Base-by-base conservation (phyloP, 495 filamentous ascomycete genomes). In the Podospora didyma region DNA sequence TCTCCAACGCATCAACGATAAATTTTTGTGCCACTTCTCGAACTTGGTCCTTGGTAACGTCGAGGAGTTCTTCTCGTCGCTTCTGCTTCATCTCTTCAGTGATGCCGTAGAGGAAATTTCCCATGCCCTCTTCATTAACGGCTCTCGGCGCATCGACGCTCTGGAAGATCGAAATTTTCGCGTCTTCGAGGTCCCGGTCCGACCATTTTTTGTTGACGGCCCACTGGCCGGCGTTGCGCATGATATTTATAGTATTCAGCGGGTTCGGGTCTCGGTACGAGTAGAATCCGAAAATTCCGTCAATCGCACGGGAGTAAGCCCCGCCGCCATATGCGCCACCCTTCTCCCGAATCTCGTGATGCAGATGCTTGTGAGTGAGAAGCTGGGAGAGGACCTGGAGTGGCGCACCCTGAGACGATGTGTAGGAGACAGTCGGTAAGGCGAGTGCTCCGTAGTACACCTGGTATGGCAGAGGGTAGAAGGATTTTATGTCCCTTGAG, bases 211-310 rank as follows among this genome's bases (percentile, higher is more conserved):
- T 88, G 60, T 95, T 87, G 49, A 87, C 74, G 7, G 95, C 95
- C 80, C 89, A 97, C 47, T 82, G 74, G 16, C 94, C 95, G 9
- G 90, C 88, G 59, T 86, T 86, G 20, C 79, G 74, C 83, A 97
- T 96, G 46, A 97, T 87, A 53, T 83, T 86, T 57, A 97, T 72
- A 0, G 89, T 89, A 69, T 96, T 97, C 55, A 85, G 75, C 9
- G 95, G 92, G 67, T 97, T 96, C n/a, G 95, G 94, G 71, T 98
- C 94, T 16, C 94, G 86, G 75, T 97, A 98, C 57, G 88, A 93
- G 74, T 93, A 96, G 73, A 96, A 93, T 37, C 91, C 90, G 63
- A 98, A 97, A 2, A 94, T 64, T 19, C 94, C 94, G 60, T 88
- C 86, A 2, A 95, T 66, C 3, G 86, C 85, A 10, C 84, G 82